Conservation (phyloP, 1,284 basidiomycete genomes). For the Fomitopsis pinicola region DNA sequence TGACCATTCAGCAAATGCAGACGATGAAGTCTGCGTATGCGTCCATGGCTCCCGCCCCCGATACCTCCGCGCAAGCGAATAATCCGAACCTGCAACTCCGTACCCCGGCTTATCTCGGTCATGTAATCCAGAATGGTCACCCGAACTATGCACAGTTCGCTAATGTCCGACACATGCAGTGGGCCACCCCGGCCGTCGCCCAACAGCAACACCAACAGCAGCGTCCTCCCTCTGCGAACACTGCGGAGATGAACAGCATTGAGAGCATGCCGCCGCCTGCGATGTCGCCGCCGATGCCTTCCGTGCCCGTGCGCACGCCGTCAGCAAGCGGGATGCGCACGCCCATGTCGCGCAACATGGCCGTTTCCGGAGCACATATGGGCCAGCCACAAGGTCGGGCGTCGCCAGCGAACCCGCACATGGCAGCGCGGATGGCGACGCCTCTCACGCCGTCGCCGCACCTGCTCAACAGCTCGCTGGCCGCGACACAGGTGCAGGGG, state of each 20-base stretch:
- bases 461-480: constrained; percentile 47
- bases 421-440: constrained; percentile 21
- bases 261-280: constrained; percentile 20
- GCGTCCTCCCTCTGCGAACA: constrained; percentile 20
- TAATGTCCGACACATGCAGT: constrained; percentile 38
- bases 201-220: constrained; percentile 35
- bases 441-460: constrained; percentile 51
- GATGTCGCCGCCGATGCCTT: constrained; percentile 30
- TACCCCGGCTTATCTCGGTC: constrained; percentile 28
- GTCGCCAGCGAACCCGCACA: constrained; percentile 21
- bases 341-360: constrained; percentile 31
- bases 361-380: constrained; percentile 25
- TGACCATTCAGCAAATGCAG: constrained; percentile 53
- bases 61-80: constrained; percentile 33
- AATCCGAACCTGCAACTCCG: constrained; percentile 27
- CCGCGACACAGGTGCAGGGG: constrained; percentile 38
- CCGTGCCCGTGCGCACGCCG: constrained; percentile 40
- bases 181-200: constrained; percentile 26
- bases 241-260: constrained; percentile 24
- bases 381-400: constrained; percentile 33
- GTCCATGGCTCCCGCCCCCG: constrained; percentile 32
- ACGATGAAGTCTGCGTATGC: constrained; percentile 48
- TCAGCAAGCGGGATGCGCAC: constrained; percentile 47
- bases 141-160: constrained; percentile 39
- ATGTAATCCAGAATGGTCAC: constrained; percentile 29